Conservation (phyloP, 164 flowering plant genomes). For the Paratinospora sagittata region DNA sequence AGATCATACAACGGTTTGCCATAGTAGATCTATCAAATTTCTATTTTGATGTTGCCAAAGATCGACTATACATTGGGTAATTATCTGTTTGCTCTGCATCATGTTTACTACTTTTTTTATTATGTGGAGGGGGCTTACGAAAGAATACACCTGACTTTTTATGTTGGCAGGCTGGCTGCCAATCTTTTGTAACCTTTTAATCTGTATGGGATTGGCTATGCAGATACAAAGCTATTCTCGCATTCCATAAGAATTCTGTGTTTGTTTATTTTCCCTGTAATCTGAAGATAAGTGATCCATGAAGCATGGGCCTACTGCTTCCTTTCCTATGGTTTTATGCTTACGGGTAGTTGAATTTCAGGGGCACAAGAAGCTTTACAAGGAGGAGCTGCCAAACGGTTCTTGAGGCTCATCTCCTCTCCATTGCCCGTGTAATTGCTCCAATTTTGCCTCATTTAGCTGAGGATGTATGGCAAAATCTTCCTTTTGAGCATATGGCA, state of each 20-base stretch:
- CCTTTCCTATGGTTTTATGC: neutral
- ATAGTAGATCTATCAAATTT: slow-evolving; percentile 93
- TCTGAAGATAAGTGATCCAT: neutral
- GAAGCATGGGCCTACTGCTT: neutral
- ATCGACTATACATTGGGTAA: slow-evolving; percentile 94
- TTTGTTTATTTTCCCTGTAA: neutral
- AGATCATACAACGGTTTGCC: slow-evolving; percentile 88
- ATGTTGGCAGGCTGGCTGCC: neutral
- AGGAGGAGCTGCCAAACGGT: slow-evolving; percentile 96
- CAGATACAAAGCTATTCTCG: neutral
- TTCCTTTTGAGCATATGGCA: slow-evolving; percentile 57
- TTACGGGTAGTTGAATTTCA: slow-evolving; percentile 20
- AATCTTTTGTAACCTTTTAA: neutral
- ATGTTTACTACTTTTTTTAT: neutral
- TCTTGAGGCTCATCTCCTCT: slow-evolving; percentile 81
- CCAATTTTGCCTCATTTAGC: slow-evolving; percentile 95
- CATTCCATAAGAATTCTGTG: neutral
- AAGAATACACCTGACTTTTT: neutral
- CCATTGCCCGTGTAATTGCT: slow-evolving; percentile 65
- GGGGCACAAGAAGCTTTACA: slow-evolving; percentile 73
- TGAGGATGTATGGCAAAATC: slow-evolving; percentile 94
- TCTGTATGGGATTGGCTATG: neutral
- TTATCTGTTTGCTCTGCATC: slow-evolving; percentile 12
- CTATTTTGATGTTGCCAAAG: slow-evolving; percentile 94
- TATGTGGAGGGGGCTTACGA: neutral